Conservation (phyloP, 306 rosid species). For the Fragaria vesca region DNA sequence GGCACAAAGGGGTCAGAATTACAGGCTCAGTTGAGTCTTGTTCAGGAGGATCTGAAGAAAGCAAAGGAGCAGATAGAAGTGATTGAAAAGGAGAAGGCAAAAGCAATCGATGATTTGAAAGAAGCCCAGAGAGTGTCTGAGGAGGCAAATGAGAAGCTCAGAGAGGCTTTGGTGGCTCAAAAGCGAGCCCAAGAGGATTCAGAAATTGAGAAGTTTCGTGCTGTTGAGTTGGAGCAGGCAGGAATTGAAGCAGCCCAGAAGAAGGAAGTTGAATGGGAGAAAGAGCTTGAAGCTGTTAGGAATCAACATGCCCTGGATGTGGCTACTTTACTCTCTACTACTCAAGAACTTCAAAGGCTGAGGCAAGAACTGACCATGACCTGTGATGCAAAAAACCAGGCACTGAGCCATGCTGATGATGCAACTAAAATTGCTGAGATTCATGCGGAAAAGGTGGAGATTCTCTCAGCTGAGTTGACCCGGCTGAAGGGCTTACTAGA, state of each 20-base stretch:
- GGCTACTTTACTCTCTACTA: slow-evolving; percentile 65
- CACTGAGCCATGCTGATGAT: slow-evolving; percentile 85
- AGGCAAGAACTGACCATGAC: slow-evolving; percentile 78
- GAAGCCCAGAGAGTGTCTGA: slow-evolving; percentile 73
- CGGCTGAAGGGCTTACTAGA: slow-evolving; percentile 69
- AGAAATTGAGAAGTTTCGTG: slow-evolving; percentile 95
- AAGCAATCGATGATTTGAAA: slow-evolving; percentile 68
- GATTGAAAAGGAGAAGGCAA: slow-evolving; percentile 75
- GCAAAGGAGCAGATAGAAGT: slow-evolving; percentile 71
- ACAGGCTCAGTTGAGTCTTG: slow-evolving; percentile 60
- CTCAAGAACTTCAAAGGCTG: slow-evolving; percentile 83
- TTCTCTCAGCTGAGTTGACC: slow-evolving; percentile 67
- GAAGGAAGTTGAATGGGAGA: slow-evolving; percentile 88
- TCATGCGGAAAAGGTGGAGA: slow-evolving; percentile 73
- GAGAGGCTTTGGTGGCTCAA: slow-evolving; percentile 82
- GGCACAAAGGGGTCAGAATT: slow-evolving; percentile 64
- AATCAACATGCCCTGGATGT: slow-evolving; percentile 85
- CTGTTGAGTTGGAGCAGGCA: slow-evolving; percentile 91
- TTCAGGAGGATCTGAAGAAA: slow-evolving; percentile 86
- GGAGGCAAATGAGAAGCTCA: slow-evolving; percentile 80
- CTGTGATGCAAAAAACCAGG: slow-evolving; percentile 93
- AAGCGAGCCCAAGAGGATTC: slow-evolving; percentile 85
- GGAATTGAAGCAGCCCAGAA: slow-evolving; percentile 81
- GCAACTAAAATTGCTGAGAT: slow-evolving; percentile 88
- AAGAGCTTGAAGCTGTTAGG: slow-evolving; percentile 77